These are phyloP conservation scores for Phialophora tarda DNA, from an alignment of 2,329 filamentous ascomycete genomes.

Conservation along the genomic window DNA sequence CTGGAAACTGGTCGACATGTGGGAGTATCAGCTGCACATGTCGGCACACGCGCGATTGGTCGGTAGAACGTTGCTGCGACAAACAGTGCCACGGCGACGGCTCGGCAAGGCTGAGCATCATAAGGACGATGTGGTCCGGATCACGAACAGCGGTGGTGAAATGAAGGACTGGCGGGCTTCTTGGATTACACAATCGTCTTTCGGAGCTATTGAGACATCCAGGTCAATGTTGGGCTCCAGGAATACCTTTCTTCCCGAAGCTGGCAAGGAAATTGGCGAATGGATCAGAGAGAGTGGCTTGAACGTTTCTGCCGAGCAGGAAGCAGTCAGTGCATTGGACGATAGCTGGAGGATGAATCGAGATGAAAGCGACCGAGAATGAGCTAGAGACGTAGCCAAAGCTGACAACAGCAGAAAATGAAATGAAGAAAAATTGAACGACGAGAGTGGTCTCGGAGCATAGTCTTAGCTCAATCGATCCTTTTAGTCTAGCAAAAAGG, in stretches of 20 bases:
- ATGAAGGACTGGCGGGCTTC: constrained; percentile 10
- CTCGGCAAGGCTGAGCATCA: constrained; percentile 13
- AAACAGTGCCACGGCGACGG: constrained; percentile 5
- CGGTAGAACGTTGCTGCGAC: constrained; percentile 2
- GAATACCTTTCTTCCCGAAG: not conserved
- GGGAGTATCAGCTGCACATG: constrained; percentile 2
- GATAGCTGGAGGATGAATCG: constrained; percentile 12
- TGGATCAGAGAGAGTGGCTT: not conserved
- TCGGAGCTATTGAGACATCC: not conserved
- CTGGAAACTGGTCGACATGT: not conserved
- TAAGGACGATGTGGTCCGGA: constrained; percentile 1
- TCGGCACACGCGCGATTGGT: constrained; percentile 6
- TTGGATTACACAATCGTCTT: constrained; percentile 30
- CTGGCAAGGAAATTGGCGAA: not conserved
- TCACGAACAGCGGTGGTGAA: constrained; percentile 5
- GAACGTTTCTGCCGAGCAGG: not conserved
- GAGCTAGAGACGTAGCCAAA: constrained; percentile 3
- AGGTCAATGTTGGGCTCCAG: not conserved
- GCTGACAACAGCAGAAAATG: constrained; percentile 15
- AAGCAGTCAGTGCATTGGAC: not conserved
- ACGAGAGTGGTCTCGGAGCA: not conserved
- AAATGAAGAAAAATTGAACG: constrained; percentile 19
- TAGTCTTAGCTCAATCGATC: not conserved
- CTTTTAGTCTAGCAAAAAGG: not conserved
- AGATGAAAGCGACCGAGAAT: constrained; percentile 5